Evolutionary conservation across 768 basidiomycete genomes (phyloP), one percentile per base, ranked within the genome.

Genomic region (Boletus bicolor): DNA sequence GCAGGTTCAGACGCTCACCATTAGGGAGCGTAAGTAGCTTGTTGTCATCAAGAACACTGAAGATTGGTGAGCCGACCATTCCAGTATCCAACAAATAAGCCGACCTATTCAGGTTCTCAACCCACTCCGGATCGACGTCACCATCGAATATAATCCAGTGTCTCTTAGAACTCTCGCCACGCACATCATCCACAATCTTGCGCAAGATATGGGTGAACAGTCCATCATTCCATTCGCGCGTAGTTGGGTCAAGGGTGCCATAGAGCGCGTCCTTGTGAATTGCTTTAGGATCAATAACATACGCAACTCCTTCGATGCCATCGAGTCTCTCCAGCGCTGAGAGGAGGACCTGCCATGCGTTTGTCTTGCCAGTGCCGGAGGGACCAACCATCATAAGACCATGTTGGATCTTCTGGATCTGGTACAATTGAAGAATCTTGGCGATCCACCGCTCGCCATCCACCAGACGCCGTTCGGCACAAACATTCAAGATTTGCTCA

Each of bases 121-220:
- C 97, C 97, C 97, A 98, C 74, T 99, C 97, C 0, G 96, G 97
- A 78, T 99, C 97, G 42, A 99, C 97, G 64, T 99, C 97, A 55
- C 97, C 97, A 67, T 99, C 97, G 60, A 99, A 99, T 56, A 99
- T 90, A 64, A 99, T 99, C 97, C 96, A 99, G 68, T 98, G 97
- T 34, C 97, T 78, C 76, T 96, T 98, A 17, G 84, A 81, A 69
- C 93, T 97, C 74, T 98, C 97, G 17, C 97, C 97, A 66, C 97
- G 91, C 42, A 98, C 96, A 68, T 98, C 93, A 66, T 99, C 97
- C 48, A 98, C 93, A 58, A 98, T 99, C 73, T 96, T 98, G 50
- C 97, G 87, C 53, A 99, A 77, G 46, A 98, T 91, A 68, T 98
- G 94, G 5, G 97, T 99, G 77, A 99, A 99, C 3, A 99, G 78